Evolutionary conservation across 495 filamentous ascomycete genomes (phyloP), one percentile per base, ranked within the genome.

Genomic region (Rostrohypoxylon terebratum): DNA sequence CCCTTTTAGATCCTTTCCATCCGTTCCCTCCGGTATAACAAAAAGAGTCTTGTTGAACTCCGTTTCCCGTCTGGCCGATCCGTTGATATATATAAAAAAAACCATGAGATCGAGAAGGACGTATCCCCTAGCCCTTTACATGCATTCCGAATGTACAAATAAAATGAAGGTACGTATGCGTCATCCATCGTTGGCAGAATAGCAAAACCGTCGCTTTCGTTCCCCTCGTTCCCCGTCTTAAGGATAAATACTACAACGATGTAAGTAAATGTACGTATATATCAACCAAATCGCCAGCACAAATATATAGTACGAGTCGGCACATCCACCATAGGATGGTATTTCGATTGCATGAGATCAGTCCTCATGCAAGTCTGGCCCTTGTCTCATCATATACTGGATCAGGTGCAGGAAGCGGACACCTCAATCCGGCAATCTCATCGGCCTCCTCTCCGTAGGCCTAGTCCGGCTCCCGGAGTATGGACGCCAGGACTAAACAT

Each of bases 401-500:
- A 45, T 31, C 45, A 53, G 20, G 31, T 16, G 9, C 28, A 34
- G 4, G 14, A 31, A 20, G 28, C 16, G 11, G 20, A 40, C 7
- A 14, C 18, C 40, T 44, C 28, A 9, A 33, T 31, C 51, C 18
- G 38, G 21, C 54, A n/a, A 13, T 63, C 44, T 65, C 18, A 76
- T 60, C 69, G 74, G 33, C 71, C 64, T 13, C 71, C 71, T 67
- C 76, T 71, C 34, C 76, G 71, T 25, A 76, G 58, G 21, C 73
- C 74, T 21, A 73, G 18, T 18, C 61, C 47, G 4, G 73, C 70
- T 8, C 73, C 74, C 3, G 59, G 72, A 42, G 66, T 71, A 59
- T 66, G 75, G 31, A 77, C 66, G 2, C 74, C 74, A 10, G 74
- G 71, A 34, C 79, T 80, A 68, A 83, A 84, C 78, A 83, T 80